Base-by-base conservation (phyloP, 2,329 filamentous ascomycete genomes). In the Colletotrichum navitas region DNA sequence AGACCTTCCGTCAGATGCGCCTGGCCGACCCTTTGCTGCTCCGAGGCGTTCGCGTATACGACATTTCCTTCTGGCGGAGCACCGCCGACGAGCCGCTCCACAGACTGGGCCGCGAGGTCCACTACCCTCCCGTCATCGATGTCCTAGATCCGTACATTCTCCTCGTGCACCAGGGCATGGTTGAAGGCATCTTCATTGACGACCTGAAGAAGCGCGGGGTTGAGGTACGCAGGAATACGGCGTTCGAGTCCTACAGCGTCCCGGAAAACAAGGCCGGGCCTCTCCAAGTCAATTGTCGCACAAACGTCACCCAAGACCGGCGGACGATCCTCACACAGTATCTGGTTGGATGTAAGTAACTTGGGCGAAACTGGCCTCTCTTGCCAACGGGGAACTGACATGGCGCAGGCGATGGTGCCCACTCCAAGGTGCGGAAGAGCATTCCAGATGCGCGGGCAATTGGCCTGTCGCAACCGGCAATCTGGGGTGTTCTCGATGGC, bases 401-500 rank as follows among this genome's bases (percentile, higher is more conserved):
- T 21, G 36, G 18, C 55, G 1, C 61, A 86, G 85, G 91, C 74
- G 92, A 94, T 75, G 92, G 92, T 16, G 91, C 92, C 0, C 90
- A 93, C 75, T 93, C 91, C 11, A 88, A 88, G 75, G 92, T 94
- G 32, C 87, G 92, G 41, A 90, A 88, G 76, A 87, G 86, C 76
- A 92, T 93, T 63, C 87, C 81, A 75, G 83, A 83, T 78, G 86
- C 79, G 56, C 84, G 90, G 74, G 87, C 89, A 5, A 85, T 90
- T 32, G 85, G 85, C 62, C 80, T 85, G 77, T 88, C 90, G 12
- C 84, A 86, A 72, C 80, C 84, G 16, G 84, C 85, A 26, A 84
- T 88, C 45, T 94, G 92, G 92, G 92, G 91, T 66, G 91, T 94
- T 2, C 81, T 94, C 3, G 92, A 94, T 78, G 91, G 91, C 75